Evolutionary conservation across 2,329 filamentous ascomycete genomes (phyloP), one percentile per base, ranked within the genome.

Genomic region (Zasmidium cellare): DNA sequence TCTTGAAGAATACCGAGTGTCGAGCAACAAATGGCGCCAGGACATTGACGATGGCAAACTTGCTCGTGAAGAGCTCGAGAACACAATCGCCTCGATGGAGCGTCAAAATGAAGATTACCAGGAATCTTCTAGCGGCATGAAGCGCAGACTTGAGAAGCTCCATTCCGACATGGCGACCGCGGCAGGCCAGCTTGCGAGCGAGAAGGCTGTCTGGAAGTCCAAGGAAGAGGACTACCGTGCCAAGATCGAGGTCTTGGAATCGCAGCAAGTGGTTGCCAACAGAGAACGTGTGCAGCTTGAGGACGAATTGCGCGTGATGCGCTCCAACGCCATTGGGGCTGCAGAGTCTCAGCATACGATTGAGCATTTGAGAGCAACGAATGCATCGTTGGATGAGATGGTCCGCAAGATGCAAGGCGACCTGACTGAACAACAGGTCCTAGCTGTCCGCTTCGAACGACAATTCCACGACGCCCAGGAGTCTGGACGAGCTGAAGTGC

Each of bases 381-480:
- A 70, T 45, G 53, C 54, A 6, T 64, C 66, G 9, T 53, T 72
- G 24, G 65, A 70, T 51, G 68, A 68, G 45, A 63, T 66, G 56
- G 65, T 69, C 14, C 62, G 64, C 41, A 66, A 65, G 50, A 57
- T 72, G 46, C 67, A 71, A 45, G 80, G 79, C 14, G 87, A 92
- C 69, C 90, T 89, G 68, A 82, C 89, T 67, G 85, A 88, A 62
- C 83, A 93, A 56, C 86, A 93, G 67, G 83, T 87, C 67, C 82
- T 83, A 59, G 83, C 85, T 19, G 81, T 86, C 64, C 84, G 86
- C 44, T 88, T 87, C 71, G 87, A 96, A 73, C 86, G 90, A 52
- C 92, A 97, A 69, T 89, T 93, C 67, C 85, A 91, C 59, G 90
- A 96, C 68, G 90, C 91, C 9, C 86, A 89, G 62, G 91, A 96